Percentiles rank a stretch among this genome's conserved stretches.
phyloP scores from a whole-genome alignment of 2,329 filamentous ascomycete species.

The Curvularia hawaiiensis region DNA sequence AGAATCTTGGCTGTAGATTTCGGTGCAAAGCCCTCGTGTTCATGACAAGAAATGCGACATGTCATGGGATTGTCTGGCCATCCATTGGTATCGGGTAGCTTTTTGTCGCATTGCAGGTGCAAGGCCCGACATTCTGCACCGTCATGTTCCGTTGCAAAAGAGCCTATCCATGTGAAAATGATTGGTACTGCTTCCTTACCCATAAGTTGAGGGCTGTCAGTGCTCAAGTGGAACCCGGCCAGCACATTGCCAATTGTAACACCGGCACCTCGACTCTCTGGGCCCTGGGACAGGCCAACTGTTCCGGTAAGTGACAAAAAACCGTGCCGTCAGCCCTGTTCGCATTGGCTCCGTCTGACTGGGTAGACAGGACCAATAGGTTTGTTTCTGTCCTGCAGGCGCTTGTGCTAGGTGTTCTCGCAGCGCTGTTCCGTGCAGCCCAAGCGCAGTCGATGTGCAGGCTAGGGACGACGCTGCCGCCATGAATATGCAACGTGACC shows the following conservation, averaged over 20 bases:
- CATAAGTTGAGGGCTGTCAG: background rate
- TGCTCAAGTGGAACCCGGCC: background rate
- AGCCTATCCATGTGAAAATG: background rate
- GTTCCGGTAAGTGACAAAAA: background rate
- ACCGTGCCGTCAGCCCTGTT: background rate
- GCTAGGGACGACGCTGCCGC: slow-evolving; percentile 2
- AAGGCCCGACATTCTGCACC: background rate
- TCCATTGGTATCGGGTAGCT: background rate
- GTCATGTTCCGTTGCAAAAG: background rate
- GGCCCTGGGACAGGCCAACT: background rate
- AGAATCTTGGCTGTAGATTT: background rate
- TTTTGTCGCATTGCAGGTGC: background rate
- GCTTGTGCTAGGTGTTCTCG: background rate
- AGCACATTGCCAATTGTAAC: background rate
- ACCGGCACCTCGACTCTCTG: background rate
- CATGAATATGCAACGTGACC: slow-evolving; percentile 17
- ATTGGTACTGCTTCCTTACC: background rate
- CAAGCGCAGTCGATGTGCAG: background rate
- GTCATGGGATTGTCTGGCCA: background rate
- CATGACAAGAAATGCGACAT: background rate
- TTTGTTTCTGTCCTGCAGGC: background rate
- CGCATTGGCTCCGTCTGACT: background rate
- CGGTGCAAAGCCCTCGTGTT: background rate
- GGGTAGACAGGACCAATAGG: background rate
- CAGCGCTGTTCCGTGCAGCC: background rate